Base-by-base conservation (phyloP, 805 yeast species). In the Monosporozyma aerobia region DNA sequence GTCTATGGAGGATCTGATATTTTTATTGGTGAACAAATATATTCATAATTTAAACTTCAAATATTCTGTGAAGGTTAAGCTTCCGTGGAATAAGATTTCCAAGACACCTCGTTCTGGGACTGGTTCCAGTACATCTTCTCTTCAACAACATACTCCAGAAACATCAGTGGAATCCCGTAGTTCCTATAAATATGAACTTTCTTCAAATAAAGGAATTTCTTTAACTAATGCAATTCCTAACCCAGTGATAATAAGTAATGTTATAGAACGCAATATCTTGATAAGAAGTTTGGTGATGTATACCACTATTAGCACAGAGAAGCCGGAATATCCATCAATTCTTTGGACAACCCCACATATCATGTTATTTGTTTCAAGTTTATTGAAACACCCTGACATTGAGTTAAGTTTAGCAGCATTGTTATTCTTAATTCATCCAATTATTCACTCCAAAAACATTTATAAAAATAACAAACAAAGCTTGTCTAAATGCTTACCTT, bases 401-500 rank as follows among this genome's bases (percentile, higher is more conserved):
- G 47, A 53, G 7, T 48, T 66, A 37, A 62, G 56, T 46, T 60
- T 65, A 48, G 51, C 62, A 2, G 58, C 64, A 4, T 44, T 66
- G 29, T 48, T 53, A 22, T 64, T 60, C 41, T 41, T 60, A 29
- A 33, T 56, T 22, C 51, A 49, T 23, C 66, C 65, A 2, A 59
- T 53, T 29, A 40, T 64, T 10, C 32, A 53, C 22, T 46, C 49
- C 8, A 47, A 52, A 4, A 50, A 50, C 3, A 41, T 44, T 5
- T 60, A 60, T 54, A 49, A 51, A 19, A 44, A 50, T 27, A 56
- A 58, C 45, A 54, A 54, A 14, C 54, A 54, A 25, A 53, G 56
- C 2, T 40, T 63, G n/a, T 51, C 50, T 3, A 58, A 58, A 48
- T 44, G 59, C 39, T 51, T 65, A 35, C 69, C 70, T 3, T 60